phyloP scores from a whole-genome alignment of 768 basidiomycete species.

The Tylopilus sp. region DNA sequence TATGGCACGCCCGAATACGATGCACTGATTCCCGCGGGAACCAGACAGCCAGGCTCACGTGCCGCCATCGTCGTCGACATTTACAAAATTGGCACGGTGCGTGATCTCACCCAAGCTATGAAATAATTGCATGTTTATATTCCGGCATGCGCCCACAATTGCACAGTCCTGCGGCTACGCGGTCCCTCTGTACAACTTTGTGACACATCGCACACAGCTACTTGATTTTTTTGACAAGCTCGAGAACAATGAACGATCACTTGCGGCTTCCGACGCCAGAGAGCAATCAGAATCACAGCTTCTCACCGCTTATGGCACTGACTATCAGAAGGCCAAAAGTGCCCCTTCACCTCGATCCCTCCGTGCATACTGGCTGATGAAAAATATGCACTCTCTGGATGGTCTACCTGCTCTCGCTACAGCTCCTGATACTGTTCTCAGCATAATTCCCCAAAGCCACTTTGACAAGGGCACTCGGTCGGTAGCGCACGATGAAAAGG shows the following conservation, averaged over 20 bases:
- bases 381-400: slow-evolving; percentile 52
- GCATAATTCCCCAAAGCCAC: slow-evolving; percentile 7
- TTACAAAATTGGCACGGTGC: slow-evolving; percentile 48
- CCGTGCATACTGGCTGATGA: slow-evolving; percentile 48
- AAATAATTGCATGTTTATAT: neutral
- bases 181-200: slow-evolving; percentile 60
- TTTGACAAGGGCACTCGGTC: slow-evolving; percentile 21
- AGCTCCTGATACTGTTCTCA: slow-evolving; percentile 20
- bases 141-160: neutral
- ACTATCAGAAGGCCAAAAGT: slow-evolving; percentile 2
- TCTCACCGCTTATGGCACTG: slow-evolving; percentile 1
- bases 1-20: slow-evolving; percentile 61
- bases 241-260: slow-evolving; percentile 40
- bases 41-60: slow-evolving; percentile 55
- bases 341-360: slow-evolving; percentile 27
- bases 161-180: slow-evolving; percentile 63
- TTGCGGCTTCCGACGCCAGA: neutral
- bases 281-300: neutral
- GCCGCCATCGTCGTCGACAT: slow-evolving; percentile 58
- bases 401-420: slow-evolving; percentile 48
- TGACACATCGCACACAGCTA: slow-evolving; percentile 51
- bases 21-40: slow-evolving; percentile 42
- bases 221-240: slow-evolving; percentile 38
- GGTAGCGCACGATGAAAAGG: neutral
- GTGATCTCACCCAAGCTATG: slow-evolving; percentile 11